Conservation (phyloP, 1,284 basidiomycete species). For the Neotropicomus parvogracilis region DNA sequence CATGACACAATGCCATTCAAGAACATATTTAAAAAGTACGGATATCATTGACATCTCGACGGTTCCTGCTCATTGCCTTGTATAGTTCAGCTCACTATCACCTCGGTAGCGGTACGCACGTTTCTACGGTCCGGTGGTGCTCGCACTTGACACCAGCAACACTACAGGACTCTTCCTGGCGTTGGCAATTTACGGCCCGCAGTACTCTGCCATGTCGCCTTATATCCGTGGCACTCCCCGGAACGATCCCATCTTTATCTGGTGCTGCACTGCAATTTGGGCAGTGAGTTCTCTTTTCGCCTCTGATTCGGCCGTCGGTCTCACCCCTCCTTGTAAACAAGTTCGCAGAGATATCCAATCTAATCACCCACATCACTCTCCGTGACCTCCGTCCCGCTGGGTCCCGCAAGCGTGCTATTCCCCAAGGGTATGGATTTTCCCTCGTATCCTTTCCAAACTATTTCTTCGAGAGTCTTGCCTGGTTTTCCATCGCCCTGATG, state of each 20-base stretch:
- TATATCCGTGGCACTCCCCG: conserved; percentile 68
- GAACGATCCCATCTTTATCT: conserved; percentile 67
- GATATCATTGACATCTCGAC: conserved; percentile 17
- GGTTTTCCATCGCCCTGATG: conserved; percentile 74
- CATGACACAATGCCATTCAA: conserved; percentile 88
- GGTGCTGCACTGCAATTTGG: conserved; percentile 67
- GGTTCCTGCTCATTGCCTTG: background rate
- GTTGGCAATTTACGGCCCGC: conserved; percentile 76
- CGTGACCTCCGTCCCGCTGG: conserved; percentile 81
- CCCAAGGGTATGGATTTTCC: conserved; percentile 84
- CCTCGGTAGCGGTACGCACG: conserved; percentile 63
- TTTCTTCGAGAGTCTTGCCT: conserved; percentile 84
- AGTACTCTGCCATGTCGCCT: conserved; percentile 55
- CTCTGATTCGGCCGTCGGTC: background rate
- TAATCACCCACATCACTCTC: conserved; percentile 80
- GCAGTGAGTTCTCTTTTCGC: conserved; percentile 50
- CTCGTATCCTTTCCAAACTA: conserved; percentile 92
- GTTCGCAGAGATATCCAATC: conserved; percentile 88
- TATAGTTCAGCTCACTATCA: conserved; percentile 85
- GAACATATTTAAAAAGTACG: conserved; percentile 89
- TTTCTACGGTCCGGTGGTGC: background rate
- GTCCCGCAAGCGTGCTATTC: conserved; percentile 79
- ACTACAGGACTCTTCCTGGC: conserved; percentile 64
- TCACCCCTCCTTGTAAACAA: conserved; percentile 32
- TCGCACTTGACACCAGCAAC: background rate